Percentiles rank a stretch among this genome's conserved stretches.
These are phyloP conservation scores for apple (Malus domestica) DNA, from an alignment of 306 rosid species.

Conservation along the genomic window ASM211411v1 NC_041791.1:25074501-25075000, in stretches of 20 bases:
- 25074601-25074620: no score
- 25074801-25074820: slow-evolving; percentile 26
- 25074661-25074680: slow-evolving; percentile 31
- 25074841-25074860: slow-evolving; percentile 41
- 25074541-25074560: no score
- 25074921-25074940: no score
- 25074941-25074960: no score
- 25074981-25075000: neutral
- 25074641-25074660: slow-evolving; percentile 42
- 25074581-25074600: no score
- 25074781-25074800: slow-evolving; percentile 47
- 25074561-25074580: no score
- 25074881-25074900: no score
- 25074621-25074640: slow-evolving; percentile 17
- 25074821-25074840: slow-evolving; percentile 50
- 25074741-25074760: slow-evolving; percentile 32
- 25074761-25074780: slow-evolving; percentile 65
- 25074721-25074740: slow-evolving; percentile 52
- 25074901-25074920: no score
- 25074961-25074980: neutral
- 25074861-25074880: slow-evolving; percentile 10
- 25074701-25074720: slow-evolving; percentile 57
- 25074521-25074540: no score
- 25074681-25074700: slow-evolving; percentile 40
- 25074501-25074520: no score